Evolutionary conservation across 2,329 filamentous ascomycete genomes (phyloP).

Genomic region (Xylaria sp.): DNA sequence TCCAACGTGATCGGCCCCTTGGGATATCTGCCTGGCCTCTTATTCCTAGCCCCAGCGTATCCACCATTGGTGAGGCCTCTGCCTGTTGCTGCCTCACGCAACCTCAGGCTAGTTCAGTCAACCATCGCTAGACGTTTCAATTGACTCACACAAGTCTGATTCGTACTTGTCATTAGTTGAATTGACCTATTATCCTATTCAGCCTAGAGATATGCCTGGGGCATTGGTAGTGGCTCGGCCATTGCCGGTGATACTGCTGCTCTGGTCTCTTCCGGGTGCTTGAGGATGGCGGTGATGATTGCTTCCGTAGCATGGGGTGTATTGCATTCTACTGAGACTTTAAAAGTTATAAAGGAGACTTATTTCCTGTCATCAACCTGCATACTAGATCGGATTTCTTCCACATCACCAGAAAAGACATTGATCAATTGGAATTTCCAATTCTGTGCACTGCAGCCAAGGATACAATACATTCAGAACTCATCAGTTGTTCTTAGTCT

Average conservation of each 20-base stretch:
- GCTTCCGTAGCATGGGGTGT: background rate
- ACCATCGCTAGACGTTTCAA: slow-evolving; percentile 11
- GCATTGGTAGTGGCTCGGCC: slow-evolving; percentile 29
- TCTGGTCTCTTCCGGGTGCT: slow-evolving; percentile 1
- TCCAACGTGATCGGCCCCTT: slow-evolving; percentile 15
- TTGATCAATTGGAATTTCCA: slow-evolving; percentile 13
- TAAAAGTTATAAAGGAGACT: background rate
- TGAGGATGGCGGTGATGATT: background rate
- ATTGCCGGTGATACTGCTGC: slow-evolving; percentile 14
- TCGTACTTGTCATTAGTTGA: background rate
- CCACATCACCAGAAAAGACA: background rate
- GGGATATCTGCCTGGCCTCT: slow-evolving; percentile 22
- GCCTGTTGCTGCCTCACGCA: slow-evolving; percentile 29
- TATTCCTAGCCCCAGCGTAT: slow-evolving; percentile 23
- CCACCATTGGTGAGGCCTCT: slow-evolving; percentile 18
- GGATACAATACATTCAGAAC: background rate
- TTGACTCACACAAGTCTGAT: slow-evolving; percentile 27
- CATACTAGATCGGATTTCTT: background rate
- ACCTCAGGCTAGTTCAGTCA: slow-evolving; percentile 19
- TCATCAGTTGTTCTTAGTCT: background rate
- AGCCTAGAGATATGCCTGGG: slow-evolving; percentile 28
- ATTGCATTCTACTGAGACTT: background rate
- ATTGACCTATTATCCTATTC: slow-evolving; percentile 19
- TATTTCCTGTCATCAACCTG: slow-evolving; percentile 1
- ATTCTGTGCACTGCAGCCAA: background rate